Evolutionary conservation across 441 rosid species (phyloP).

Genomic region (Raphanus hybrid): DNA sequence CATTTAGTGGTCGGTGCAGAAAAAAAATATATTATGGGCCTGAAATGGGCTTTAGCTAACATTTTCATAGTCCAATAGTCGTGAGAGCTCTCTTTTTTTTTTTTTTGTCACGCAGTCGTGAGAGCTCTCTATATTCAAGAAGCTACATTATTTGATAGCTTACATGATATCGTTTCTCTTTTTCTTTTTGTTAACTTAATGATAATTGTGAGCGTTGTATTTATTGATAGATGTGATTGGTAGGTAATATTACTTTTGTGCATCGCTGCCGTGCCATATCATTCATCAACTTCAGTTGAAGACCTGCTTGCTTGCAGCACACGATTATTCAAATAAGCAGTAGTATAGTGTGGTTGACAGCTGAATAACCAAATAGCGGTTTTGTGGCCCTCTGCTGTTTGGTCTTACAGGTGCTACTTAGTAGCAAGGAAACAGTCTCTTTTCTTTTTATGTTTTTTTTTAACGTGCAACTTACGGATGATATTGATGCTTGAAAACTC

Average conservation of each 20-base stretch:
- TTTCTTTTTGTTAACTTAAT: not conserved
- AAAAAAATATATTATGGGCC: not conserved
- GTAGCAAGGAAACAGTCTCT: not conserved
- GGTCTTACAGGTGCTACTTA: not conserved
- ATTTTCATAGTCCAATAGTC: constrained; percentile 34
- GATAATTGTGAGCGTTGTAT: constrained; percentile 39
- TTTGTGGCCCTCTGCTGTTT: not conserved
- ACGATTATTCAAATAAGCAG: not conserved
- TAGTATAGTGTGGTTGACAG: not conserved
- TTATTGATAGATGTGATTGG: constrained; percentile 73
- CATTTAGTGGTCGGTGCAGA: not conserved
- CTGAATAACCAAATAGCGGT: not conserved
- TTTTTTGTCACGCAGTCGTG: no score
- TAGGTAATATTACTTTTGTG: constrained; percentile 82
- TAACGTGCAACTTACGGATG: not conserved
- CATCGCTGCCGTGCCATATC: constrained; percentile 68
- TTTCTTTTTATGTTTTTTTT: not conserved
- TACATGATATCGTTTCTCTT: constrained; percentile 6
- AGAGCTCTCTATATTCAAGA: not conserved
- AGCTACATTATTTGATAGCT: not conserved
- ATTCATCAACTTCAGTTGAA: not conserved
- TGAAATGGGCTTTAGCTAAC: not conserved
- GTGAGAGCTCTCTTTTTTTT: constrained; percentile 56
- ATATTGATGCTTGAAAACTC: not conserved
- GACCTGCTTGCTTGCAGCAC: not conserved